phyloP scores from a whole-genome alignment of 2,329 filamentous ascomycete genomes.

The Aspergillus sp. region DNA sequence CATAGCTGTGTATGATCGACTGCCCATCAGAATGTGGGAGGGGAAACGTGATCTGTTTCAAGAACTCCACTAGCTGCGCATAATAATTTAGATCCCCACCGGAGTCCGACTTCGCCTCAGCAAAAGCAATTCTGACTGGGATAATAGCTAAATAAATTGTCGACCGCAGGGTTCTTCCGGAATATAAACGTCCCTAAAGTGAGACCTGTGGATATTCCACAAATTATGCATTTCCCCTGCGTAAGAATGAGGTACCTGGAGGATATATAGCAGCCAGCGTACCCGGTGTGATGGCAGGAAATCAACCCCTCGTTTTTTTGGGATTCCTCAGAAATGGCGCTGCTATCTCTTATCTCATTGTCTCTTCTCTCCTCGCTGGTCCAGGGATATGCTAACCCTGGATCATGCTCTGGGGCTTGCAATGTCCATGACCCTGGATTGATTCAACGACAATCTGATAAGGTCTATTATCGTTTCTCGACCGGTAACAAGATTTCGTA shows the following conservation, averaged over 20 bases:
- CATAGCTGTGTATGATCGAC: no score
- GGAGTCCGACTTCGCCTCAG: no score
- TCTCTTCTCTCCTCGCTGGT: constrained; percentile 18
- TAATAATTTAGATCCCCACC: no score
- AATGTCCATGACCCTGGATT: constrained; percentile 47
- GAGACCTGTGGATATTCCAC: neutral
- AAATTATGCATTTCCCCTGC: neutral
- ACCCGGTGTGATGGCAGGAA: no score
- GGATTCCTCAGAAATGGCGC: no score
- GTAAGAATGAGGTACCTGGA: neutral
- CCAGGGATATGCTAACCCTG: constrained; percentile 25
- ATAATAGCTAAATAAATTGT: no score
- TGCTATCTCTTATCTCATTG: neutral
- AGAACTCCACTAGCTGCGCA: no score
- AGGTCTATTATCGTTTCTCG: constrained; percentile 51
- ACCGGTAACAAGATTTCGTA: constrained; percentile 48
- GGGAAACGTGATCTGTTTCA: no score
- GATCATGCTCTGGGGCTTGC: constrained; percentile 27
- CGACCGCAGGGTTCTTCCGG: no score
- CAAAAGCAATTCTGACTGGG: no score
- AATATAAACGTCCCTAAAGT: neutral
- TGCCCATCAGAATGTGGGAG: no score
- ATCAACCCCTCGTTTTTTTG: no score
- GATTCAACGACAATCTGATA: constrained; percentile 45
- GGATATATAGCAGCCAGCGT: neutral